These are phyloP conservation scores for Solanum tarijense DNA, from an alignment of 257 asterid genomes.

Conservation along the genomic window DNA sequence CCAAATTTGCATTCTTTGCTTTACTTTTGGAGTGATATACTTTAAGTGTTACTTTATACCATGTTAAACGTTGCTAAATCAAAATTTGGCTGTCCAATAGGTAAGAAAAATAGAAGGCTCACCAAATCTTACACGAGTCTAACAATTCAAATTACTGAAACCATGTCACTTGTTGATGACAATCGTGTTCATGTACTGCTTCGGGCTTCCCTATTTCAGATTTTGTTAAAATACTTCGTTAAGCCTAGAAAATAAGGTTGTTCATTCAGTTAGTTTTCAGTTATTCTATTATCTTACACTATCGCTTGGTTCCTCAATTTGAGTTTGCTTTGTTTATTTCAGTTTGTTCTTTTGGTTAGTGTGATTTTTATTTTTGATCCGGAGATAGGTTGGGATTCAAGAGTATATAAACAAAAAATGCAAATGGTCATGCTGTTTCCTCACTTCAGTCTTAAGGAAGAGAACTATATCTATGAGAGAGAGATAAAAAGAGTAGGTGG, in stretches of 20 bases:
- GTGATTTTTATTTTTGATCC: background rate
- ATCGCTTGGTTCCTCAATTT: background rate
- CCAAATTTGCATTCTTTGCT: background rate
- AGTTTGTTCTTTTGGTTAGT: background rate
- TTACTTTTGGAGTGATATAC: background rate
- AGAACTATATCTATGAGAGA: background rate
- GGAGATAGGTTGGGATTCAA: background rate
- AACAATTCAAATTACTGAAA: background rate
- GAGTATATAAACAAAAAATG: background rate
- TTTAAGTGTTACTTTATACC: background rate
- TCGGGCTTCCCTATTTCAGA: background rate
- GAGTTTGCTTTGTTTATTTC: background rate
- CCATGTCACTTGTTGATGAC: background rate
- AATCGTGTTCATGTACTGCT: background rate
- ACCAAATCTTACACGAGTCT: background rate
- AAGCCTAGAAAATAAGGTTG: background rate
- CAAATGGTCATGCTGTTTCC: background rate
- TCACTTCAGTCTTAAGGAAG: background rate
- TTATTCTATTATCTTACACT: background rate
- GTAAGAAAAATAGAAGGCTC: background rate
- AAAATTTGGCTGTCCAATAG: background rate
- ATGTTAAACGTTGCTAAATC: background rate
- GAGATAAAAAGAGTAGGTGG: background rate
- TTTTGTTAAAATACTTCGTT: background rate
- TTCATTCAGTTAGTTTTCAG: background rate